These are phyloP conservation scores for Stachybotrys chartarum DNA, from an alignment of 2,329 filamentous ascomycete genomes.

Conservation along the genomic window DNA sequence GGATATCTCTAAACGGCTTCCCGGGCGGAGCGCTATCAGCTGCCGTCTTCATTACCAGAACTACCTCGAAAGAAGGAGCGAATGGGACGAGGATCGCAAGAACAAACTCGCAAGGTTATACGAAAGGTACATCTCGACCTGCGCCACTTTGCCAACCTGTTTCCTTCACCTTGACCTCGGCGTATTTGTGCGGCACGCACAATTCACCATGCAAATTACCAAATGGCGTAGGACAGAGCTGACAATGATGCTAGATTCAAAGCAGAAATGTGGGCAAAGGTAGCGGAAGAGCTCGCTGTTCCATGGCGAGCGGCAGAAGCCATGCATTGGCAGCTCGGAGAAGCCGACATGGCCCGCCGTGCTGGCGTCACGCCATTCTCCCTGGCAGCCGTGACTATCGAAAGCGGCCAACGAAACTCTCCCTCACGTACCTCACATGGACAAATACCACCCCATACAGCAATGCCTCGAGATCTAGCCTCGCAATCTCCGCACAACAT, in stretches of 20 bases:
- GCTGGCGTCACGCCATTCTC: constrained; percentile 86
- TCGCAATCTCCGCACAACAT: constrained; percentile 30
- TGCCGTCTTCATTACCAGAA: constrained; percentile 96
- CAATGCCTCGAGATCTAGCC: constrained; percentile 33
- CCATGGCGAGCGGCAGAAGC: constrained; percentile 94
- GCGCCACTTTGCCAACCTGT: neutral
- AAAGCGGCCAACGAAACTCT: constrained; percentile 30
- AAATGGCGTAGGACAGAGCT: constrained; percentile 4
- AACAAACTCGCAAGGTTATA: constrained; percentile 93
- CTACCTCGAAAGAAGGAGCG: constrained; percentile 84
- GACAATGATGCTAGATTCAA: constrained; percentile 63
- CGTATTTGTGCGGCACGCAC: no score
- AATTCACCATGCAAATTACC: neutral
- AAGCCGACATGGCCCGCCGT: constrained; percentile 86
- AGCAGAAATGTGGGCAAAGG: constrained; percentile 94
- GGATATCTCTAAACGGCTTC: constrained; percentile 86
- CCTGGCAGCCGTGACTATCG: constrained; percentile 49
- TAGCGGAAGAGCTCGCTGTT: constrained; percentile 89
- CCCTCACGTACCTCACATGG: constrained; percentile 19
- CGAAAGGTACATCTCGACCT: constrained; percentile 58
- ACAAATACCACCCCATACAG: constrained; percentile 41
- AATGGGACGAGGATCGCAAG: constrained; percentile 97
- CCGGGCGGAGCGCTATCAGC: constrained; percentile 86
- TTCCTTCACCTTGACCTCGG: neutral
- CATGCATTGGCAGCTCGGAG: constrained; percentile 97